A percentile compares a stretch with the other conserved stretches of the same genome.
Conservation (phyloP, 192 early-diverging fungal genomes). For the Dispira parvispora region DNA sequence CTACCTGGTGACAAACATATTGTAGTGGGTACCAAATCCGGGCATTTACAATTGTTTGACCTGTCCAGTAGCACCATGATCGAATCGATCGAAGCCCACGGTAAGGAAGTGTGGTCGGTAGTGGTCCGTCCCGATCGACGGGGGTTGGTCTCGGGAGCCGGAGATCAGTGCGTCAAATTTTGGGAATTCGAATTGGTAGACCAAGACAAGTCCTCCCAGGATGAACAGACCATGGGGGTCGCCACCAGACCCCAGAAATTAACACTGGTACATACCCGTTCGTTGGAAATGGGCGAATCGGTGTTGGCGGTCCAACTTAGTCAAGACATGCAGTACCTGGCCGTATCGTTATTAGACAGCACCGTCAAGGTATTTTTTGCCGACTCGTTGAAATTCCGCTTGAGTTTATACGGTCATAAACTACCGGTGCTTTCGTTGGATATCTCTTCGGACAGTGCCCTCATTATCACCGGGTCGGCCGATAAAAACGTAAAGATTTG, state of each 20-base stretch:
- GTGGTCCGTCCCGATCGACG: conserved; percentile 71
- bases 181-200: conserved; percentile 82
- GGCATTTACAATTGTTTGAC: conserved; percentile 81
- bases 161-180: conserved; percentile 93
- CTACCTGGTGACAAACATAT: conserved; percentile 74
- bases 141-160: conserved; percentile 80
- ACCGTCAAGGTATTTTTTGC: conserved; percentile 96
- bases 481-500: conserved; percentile 98
- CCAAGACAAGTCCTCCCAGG: conserved; percentile 20
- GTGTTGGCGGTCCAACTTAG: conserved; percentile 73
- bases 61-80: conserved; percentile 65
- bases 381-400: conserved; percentile 91
- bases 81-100: conserved; percentile 83
- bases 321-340: conserved; percentile 72
- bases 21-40: conserved; percentile 85
- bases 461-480: conserved; percentile 86
- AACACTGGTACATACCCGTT: conserved; percentile 71
- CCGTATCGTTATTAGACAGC: conserved; percentile 78
- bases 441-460: conserved; percentile 82
- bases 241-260: conserved; percentile 35
- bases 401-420: conserved; percentile 95
- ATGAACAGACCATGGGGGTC: background rate
- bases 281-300: conserved; percentile 88
- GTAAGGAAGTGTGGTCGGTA: conserved; percentile 64
- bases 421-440: conserved; percentile 97